phyloP scores from a whole-genome alignment of 768 basidiomycete species.

The Atractiella rhizophila region DNA sequence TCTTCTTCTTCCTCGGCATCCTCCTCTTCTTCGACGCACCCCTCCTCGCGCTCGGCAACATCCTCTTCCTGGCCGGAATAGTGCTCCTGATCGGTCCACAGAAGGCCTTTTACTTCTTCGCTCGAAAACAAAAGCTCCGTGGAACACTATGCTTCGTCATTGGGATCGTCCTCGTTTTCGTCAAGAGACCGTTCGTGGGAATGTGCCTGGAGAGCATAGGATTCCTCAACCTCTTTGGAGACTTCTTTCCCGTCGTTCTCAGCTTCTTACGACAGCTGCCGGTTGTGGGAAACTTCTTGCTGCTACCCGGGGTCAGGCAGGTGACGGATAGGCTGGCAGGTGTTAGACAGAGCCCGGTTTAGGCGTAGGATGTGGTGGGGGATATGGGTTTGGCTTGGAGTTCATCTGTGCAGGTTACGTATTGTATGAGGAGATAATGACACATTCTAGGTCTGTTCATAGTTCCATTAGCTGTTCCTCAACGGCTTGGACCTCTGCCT shows the following conservation, averaged over 20 bases:
- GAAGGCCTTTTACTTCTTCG: conserved; percentile 89
- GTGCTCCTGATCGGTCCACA: conserved; percentile 90
- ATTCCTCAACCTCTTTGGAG: conserved; percentile 89
- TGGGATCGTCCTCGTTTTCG: conserved; percentile 72
- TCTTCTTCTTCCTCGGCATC: conserved; percentile 91
- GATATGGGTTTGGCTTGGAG: no score
- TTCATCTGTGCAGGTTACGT: no score
- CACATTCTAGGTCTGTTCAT: no score
- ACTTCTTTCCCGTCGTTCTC: conserved; percentile 95
- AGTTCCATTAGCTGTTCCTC: no score
- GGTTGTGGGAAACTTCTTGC: conserved; percentile 60
- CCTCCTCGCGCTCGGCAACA: conserved; percentile 82
- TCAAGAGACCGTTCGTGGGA: conserved; percentile 85
- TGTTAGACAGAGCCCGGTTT: no score
- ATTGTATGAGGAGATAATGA: no score
- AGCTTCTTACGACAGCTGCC: conserved; percentile 91
- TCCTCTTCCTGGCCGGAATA: conserved; percentile 78
- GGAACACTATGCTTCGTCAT: conserved; percentile 71
- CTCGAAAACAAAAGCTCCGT: conserved; percentile 75
- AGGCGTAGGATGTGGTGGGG: no score
- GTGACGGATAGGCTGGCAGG: conserved; percentile 64
- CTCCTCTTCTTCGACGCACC: conserved; percentile 92
- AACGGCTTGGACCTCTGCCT: no score
- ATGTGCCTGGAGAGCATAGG: conserved; percentile 86
- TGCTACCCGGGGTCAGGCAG: conserved; percentile 59